Percentiles rank a stretch among this genome's conserved stretches.
phyloP scores from a whole-genome alignment of 2,329 filamentous ascomycete species.

The Rasamsonia emersonii region DNA sequence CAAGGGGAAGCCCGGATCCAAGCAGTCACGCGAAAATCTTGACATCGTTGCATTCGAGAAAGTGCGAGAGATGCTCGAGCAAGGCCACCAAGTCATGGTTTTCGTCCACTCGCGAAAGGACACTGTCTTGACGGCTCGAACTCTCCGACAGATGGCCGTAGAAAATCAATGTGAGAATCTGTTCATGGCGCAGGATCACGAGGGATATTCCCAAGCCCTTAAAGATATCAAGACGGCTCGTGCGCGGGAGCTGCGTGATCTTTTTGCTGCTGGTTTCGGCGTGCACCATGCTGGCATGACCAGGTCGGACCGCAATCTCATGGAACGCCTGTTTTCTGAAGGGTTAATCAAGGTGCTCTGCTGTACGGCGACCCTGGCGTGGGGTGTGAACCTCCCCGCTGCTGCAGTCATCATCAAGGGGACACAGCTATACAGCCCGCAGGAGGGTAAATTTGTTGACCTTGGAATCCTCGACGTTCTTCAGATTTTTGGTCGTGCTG shows the following conservation, averaged over 20 bases:
- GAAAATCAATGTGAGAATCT: slow-evolving; percentile 73
- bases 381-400: slow-evolving; percentile 97
- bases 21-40: slow-evolving; percentile 77
- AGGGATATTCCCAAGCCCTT: slow-evolving; percentile 68
- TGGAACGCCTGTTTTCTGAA: slow-evolving; percentile 82
- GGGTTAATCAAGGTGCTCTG: slow-evolving; percentile 95
- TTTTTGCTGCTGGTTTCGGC: slow-evolving; percentile 83
- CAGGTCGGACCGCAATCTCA: slow-evolving; percentile 85
- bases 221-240: slow-evolving; percentile 79
- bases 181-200: slow-evolving; percentile 72
- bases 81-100: slow-evolving; percentile 97
- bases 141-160: slow-evolving; percentile 74
- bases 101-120: slow-evolving; percentile 97
- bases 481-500: slow-evolving; percentile 96
- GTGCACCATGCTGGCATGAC: slow-evolving; percentile 97
- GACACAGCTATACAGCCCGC: slow-evolving; percentile 91
- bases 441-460: slow-evolving; percentile 94
- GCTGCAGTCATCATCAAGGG: slow-evolving; percentile 97
- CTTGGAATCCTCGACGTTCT: slow-evolving; percentile 92
- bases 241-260: slow-evolving; percentile 77
- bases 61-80: slow-evolving; percentile 81
- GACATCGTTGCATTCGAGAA: slow-evolving; percentile 88
- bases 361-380: slow-evolving; percentile 94
- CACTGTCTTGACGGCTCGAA: slow-evolving; percentile 78
- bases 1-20: slow-evolving; percentile 74